Conservation (phyloP, 495 filamentous ascomycete species). For the Chaetomium tenue region DNA sequence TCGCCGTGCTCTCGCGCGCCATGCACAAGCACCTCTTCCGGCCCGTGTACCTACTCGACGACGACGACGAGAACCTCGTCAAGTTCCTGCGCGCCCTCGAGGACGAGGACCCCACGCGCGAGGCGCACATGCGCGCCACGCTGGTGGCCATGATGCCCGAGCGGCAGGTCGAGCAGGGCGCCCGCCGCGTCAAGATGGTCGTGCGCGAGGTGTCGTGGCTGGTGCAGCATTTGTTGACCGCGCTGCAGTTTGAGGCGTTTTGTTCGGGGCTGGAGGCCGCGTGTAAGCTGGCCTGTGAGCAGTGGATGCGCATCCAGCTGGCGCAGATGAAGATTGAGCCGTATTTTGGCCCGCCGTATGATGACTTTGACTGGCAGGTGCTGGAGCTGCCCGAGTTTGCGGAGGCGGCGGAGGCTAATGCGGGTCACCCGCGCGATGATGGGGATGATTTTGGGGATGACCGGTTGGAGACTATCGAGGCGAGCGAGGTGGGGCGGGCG, state of each 20-base stretch:
- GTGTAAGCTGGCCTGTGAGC: conserved; percentile 36
- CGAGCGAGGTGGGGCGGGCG: neutral
- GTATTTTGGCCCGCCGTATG: conserved; percentile 42
- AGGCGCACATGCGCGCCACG: conserved; percentile 36
- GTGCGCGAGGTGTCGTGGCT: conserved; percentile 42
- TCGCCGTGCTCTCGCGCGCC: conserved; percentile 39
- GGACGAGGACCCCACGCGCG: conserved; percentile 37
- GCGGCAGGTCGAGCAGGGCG: conserved; percentile 32
- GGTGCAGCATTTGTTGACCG: conserved; percentile 37
- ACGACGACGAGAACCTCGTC: conserved; percentile 36
- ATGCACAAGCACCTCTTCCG: conserved; percentile 40
- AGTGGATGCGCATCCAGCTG: conserved; percentile 41
- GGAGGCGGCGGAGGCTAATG: conserved; percentile 22
- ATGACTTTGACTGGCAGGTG: conserved; percentile 44
- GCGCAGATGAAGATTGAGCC: conserved; percentile 41
- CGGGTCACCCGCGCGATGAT: conserved; percentile 15
- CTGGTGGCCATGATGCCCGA: conserved; percentile 35
- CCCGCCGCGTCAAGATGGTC: conserved; percentile 37
- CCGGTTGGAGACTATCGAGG: conserved; percentile 30
- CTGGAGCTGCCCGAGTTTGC: conserved; percentile 39
- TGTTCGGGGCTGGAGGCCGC: conserved; percentile 35
- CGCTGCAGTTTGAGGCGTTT: conserved; percentile 39
- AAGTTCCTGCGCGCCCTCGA: conserved; percentile 37
- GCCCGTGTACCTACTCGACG: conserved; percentile 39
- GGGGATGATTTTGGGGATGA: conserved; percentile 21